Conservation (phyloP, 495 filamentous ascomycete species). For the Neurospora tetraspora region DNA sequence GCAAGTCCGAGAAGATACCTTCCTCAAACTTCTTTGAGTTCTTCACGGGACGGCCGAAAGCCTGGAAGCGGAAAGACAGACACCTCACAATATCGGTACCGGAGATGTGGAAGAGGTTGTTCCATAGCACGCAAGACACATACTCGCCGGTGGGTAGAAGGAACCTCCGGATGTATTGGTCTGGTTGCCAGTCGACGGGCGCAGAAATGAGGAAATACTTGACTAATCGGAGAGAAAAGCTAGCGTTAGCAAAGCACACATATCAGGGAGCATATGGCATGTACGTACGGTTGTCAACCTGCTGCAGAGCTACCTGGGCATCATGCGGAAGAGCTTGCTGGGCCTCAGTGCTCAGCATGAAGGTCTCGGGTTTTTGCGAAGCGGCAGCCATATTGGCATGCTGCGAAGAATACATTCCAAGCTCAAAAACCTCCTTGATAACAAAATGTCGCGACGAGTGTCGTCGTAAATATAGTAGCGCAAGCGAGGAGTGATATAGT, state of each 20-base stretch:
- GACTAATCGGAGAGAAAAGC: conserved; percentile 41
- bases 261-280: background rate
- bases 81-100: conserved; percentile 98
- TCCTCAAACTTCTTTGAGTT: conserved; percentile 99
- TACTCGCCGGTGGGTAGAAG: conserved; percentile 96
- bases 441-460: background rate
- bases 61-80: conserved; percentile 95
- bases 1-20: conserved; percentile 96
- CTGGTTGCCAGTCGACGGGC: conserved; percentile 92
- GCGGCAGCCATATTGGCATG: conserved; percentile 38
- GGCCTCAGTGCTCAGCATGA: conserved; percentile 92
- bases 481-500: conserved; percentile 5
- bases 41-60: conserved; percentile 95
- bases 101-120: conserved; percentile 97
- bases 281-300: conserved; percentile 92
- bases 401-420: conserved; percentile 41
- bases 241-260: conserved; percentile 6
- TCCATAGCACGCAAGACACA: conserved; percentile 95
- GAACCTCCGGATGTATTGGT: conserved; percentile 94
- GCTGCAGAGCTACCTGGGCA: conserved; percentile 92
- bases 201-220: conserved; percentile 99
- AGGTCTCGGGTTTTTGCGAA: conserved; percentile 89
- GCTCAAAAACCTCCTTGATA: conserved; percentile 12
- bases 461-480: background rate
- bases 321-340: conserved; percentile 94